These are phyloP conservation scores for Fagopyrum esculentum DNA, from an alignment of 148 eudicot genomes.

Conservation along the genomic window DNA sequence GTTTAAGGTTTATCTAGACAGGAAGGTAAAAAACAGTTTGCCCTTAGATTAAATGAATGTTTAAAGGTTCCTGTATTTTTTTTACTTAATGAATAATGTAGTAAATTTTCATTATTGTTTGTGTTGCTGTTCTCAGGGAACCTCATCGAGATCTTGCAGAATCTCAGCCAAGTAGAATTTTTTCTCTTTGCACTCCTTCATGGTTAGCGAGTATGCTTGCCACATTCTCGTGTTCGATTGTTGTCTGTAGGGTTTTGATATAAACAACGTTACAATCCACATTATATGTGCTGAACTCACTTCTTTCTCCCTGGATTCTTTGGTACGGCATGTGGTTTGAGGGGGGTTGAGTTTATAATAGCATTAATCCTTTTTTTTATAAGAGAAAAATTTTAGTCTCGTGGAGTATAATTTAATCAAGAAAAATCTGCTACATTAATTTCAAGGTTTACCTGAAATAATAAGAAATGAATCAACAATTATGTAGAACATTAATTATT, in stretches of 20 bases:
- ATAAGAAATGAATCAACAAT: too few species aligned
- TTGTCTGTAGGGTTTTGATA: neutral
- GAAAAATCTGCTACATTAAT: too few species aligned
- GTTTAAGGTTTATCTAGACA: neutral
- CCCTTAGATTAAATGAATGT: too few species aligned
- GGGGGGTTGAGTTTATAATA: neutral
- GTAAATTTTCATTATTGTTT: neutral
- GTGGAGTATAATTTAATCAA: too few species aligned
- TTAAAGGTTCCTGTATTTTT: too few species aligned
- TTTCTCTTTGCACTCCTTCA: neutral
- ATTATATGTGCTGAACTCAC: conserved; percentile 2
- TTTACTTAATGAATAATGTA: neutral
- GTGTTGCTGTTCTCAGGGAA: neutral
- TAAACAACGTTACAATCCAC: neutral
- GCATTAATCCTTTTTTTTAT: neutral
- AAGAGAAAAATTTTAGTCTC: too few species aligned
- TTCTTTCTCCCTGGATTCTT: conserved; percentile 1
- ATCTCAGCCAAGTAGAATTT: neutral
- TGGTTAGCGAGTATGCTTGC: neutral
- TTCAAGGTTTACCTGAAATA: too few species aligned
- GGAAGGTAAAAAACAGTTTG: neutral
- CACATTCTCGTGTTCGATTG: neutral
- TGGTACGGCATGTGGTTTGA: neutral
- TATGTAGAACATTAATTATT: too few species aligned
- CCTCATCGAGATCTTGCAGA: neutral